Conservation (phyloP, 768 basidiomycete species). For the Suillus bovinus region DNA sequence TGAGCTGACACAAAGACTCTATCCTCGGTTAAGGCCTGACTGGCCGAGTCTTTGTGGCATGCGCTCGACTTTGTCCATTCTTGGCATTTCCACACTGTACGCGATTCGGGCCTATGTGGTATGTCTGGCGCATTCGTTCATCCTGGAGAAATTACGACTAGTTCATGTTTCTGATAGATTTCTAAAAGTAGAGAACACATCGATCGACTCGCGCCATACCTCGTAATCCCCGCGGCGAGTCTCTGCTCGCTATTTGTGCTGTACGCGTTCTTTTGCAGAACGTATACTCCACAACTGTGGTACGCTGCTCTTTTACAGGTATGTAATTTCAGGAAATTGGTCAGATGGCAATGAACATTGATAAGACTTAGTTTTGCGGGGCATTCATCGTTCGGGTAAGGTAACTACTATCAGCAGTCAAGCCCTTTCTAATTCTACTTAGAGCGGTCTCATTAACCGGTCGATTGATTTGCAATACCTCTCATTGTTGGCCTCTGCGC, state of each 20-base stretch:
- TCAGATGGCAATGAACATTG: neutral
- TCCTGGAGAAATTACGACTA: conserved; percentile 1
- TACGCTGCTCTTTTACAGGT: conserved; percentile 38
- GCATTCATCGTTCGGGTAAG: conserved; percentile 31
- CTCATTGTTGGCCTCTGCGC: conserved; percentile 19
- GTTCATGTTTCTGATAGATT: conserved; percentile 19
- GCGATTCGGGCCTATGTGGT: conserved; percentile 21
- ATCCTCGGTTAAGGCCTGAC: conserved; percentile 3
- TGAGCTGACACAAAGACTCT: conserved; percentile 7
- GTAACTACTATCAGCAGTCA: neutral
- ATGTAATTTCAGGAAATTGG: neutral
- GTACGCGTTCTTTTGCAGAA: conserved; percentile 20
- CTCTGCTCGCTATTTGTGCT: conserved; percentile 22
- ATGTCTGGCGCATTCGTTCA: conserved; percentile 14
- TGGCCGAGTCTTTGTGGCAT: conserved; percentile 12
- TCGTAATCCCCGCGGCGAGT: conserved; percentile 25
- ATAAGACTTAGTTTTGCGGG: conserved; percentile 25
- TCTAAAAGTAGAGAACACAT: conserved; percentile 18
- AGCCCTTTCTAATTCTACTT: conserved; percentile 6
- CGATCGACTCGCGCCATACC: conserved; percentile 24
- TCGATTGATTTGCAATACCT: conserved; percentile 6
- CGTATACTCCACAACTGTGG: conserved; percentile 27
- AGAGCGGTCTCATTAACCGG: conserved; percentile 18
- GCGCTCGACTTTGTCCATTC: conserved; percentile 18
- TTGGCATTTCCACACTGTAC: conserved; percentile 16